Conservation (phyloP, 2,329 filamentous ascomycete species). For the Epichloe uncinata region DNA sequence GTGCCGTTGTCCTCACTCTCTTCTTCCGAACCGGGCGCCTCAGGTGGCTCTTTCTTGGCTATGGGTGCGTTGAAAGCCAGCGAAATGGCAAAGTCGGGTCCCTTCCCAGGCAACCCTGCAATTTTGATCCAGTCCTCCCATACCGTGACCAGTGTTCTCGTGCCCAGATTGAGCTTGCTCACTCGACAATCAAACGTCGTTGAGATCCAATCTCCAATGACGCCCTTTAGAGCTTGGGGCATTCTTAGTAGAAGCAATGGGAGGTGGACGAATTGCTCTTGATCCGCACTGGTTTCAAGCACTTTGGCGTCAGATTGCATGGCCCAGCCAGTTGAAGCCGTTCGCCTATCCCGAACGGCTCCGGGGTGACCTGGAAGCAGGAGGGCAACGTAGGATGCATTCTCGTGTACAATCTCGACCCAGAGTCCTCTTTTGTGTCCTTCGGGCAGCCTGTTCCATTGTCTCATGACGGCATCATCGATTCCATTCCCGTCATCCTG, state of each 20-base stretch:
- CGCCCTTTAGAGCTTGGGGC: conserved; percentile 36
- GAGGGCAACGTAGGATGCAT: conserved; percentile 35
- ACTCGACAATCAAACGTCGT: conserved; percentile 44
- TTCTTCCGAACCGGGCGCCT: conserved; percentile 5
- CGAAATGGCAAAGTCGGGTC: conserved; percentile 34
- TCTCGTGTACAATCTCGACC: conserved; percentile 40
- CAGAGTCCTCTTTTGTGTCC: conserved; percentile 22
- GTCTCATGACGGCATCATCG: conserved; percentile 7
- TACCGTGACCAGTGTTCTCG: conserved; percentile 32
- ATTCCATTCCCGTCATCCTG: conserved; percentile 8
- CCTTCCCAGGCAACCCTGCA: conserved; percentile 21
- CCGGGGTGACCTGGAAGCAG: conserved; percentile 28
- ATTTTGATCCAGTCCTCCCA: conserved; percentile 39
- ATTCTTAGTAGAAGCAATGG: conserved; percentile 42
- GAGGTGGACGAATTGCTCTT: conserved; percentile 29
- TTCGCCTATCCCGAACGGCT: conserved; percentile 4
- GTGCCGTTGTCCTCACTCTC: conserved; percentile 9
- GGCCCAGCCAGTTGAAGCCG: conserved; percentile 8
- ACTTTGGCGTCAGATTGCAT: conserved; percentile 9
- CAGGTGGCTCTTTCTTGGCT: conserved; percentile 2
- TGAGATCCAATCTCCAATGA: conserved; percentile 37
- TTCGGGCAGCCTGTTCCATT: conserved; percentile 9
- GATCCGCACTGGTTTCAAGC: conserved; percentile 4
- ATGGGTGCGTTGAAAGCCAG: conserved; percentile 35
- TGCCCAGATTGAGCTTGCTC: conserved; percentile 34